Percentiles rank a stretch among this genome's conserved stretches.
Conservation (phyloP, 192 early-diverging fungal species). For the Coemansia sp. region DNA sequence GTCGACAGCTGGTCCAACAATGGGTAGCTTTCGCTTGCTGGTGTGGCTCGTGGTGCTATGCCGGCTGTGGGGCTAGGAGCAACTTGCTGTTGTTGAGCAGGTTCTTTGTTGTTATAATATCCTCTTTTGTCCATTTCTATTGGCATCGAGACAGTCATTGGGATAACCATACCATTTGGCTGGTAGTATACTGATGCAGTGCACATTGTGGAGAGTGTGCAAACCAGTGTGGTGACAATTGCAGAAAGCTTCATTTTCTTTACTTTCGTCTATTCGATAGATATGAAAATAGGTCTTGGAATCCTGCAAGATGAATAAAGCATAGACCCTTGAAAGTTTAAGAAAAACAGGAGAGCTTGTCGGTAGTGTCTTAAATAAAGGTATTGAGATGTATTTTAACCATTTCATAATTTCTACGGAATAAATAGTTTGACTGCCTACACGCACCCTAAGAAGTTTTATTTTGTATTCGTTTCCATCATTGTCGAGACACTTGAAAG, state of each 20-base stretch:
- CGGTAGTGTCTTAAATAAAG: too few species aligned
- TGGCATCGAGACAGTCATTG: conserved; percentile 18
- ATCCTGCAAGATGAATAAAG: neutral
- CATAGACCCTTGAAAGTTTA: too few species aligned
- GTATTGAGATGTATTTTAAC: too few species aligned
- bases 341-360: too few species aligned
- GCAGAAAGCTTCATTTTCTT: conserved; percentile 16
- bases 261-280: neutral
- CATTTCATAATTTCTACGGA: too few species aligned
- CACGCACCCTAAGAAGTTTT: too few species aligned
- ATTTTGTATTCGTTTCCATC: too few species aligned
- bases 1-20: neutral
- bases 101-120: neutral
- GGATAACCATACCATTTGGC: conserved; percentile 35
- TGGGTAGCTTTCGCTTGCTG: neutral
- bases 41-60: neutral
- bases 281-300: neutral
- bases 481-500: neutral
- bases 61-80: neutral
- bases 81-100: neutral
- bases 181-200: conserved; percentile 24
- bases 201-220: neutral
- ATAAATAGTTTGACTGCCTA: too few species aligned
- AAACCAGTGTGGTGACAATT: neutral
- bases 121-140: neutral